Conservation (phyloP, 2,329 filamentous ascomycete genomes). For the Hymenoscyphus scutula region DNA sequence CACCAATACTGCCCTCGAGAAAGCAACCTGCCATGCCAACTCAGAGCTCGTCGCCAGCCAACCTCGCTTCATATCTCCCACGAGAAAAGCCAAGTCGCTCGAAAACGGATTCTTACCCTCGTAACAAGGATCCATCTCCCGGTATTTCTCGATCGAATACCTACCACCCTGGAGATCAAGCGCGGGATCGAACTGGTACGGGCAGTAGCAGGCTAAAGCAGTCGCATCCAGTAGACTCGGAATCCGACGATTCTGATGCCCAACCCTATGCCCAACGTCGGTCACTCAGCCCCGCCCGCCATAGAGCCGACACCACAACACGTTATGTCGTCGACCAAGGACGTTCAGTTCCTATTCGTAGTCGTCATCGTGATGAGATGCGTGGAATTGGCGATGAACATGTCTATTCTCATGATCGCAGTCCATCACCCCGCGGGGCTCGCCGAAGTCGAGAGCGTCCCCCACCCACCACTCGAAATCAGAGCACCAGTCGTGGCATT, state of each 20-base stretch:
- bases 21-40: conserved; percentile 29
- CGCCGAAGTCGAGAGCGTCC: conserved; percentile 18
- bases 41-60: conserved; percentile 32
- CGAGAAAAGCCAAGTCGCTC: conserved; percentile 33
- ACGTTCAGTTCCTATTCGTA: conserved; percentile 22
- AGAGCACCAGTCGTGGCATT: conserved; percentile 6
- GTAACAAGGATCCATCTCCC: conserved; percentile 28
- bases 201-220: conserved; percentile 27
- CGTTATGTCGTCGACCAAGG: conserved; percentile 30
- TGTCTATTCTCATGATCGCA: conserved; percentile 25
- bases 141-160: conserved; percentile 32
- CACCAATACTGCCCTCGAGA: conserved; percentile 21
- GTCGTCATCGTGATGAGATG: conserved; percentile 23
- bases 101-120: conserved; percentile 32
- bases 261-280: conserved; percentile 15
- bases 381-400: conserved; percentile 21
- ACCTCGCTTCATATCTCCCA: conserved; percentile 11
- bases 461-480: conserved; percentile 17
- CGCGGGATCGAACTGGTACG: conserved; percentile 16
- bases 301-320: conserved; percentile 18
- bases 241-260: conserved; percentile 21
- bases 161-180: conserved; percentile 25
- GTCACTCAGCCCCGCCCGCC: conserved; percentile 24
- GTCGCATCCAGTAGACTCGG: conserved; percentile 21
- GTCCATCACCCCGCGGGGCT: conserved; percentile 24